A percentile compares a stretch with the other conserved stretches of the same genome.
phyloP scores from a whole-genome alignment of 345 rosid genomes.

The Alliaria petiolata region DNA sequence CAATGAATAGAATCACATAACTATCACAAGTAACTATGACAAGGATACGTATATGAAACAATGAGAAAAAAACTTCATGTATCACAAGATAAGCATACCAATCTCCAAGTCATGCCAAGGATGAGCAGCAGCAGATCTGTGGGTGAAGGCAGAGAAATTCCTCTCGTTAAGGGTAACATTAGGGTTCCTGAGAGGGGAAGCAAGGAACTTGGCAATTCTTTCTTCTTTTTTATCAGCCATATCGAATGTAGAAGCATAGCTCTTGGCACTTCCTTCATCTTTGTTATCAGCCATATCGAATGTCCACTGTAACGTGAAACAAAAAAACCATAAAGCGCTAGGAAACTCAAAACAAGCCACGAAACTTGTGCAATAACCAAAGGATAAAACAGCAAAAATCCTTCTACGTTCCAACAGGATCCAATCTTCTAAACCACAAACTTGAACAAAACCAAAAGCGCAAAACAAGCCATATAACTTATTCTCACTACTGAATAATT shows the following conservation, averaged over 20 bases:
- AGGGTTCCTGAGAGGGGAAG: slow-evolving; percentile 33
- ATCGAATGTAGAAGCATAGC: no score
- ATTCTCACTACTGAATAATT: no score
- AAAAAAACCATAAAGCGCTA: slow-evolving; percentile 4
- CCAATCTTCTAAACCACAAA: neutral
- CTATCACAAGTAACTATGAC: neutral
- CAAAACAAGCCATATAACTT: no score
- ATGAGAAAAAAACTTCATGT: neutral
- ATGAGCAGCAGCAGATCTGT: slow-evolving; percentile 82
- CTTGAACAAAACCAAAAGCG: no score
- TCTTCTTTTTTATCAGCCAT: no score
- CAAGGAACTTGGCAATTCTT: slow-evolving; percentile 20
- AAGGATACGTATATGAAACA: neutral
- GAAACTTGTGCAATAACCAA: neutral
- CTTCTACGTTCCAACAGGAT: neutral
- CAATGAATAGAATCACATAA: neutral
- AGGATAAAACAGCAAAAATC: neutral
- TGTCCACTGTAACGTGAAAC: slow-evolving; percentile 1
- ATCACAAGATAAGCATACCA: slow-evolving; percentile 38
- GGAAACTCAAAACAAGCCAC: neutral
- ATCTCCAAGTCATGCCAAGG: slow-evolving; percentile 97
- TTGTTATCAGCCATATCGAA: slow-evolving; percentile 46
- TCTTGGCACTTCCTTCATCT: slow-evolving; percentile 33
- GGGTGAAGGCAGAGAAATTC: slow-evolving; percentile 72
- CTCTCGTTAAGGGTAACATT: slow-evolving; percentile 57